Evolutionary conservation across 352 stramenopile species (phyloP), one percentile per base, ranked within the genome.

Genomic region (Phytophthora ramorum): DNA sequence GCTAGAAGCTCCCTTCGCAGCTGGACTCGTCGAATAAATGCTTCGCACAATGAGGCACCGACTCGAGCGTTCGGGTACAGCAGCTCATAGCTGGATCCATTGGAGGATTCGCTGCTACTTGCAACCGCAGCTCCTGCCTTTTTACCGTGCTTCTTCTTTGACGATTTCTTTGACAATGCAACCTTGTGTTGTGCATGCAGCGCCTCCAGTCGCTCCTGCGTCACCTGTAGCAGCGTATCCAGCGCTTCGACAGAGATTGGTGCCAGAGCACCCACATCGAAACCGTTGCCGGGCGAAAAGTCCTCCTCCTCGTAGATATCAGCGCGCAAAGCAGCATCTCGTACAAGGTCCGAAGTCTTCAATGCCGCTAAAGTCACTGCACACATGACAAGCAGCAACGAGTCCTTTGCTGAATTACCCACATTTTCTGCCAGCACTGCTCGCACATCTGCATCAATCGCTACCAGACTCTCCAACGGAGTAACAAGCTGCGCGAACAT

Each of bases 281-380:
- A 88, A 0, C 76, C 78, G 16, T 62, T 91, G 48, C 79, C 89
- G 0, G 80, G 81, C 13, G 85, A 90, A 66, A 98, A 98, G 76
- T 98, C 94, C 70, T 98, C 96, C 71, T 98, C 96, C 63, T 98
- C 94, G 71, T 98, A 98, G 68, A 98, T 97, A 75, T 98, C 94
- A 16, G 91, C 96, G 38, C 94, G 91, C 4, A 98, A 64, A 37
- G 97, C 85, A 9, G 92, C 83, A 49, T 88, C 85, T 32, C 92
- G 88, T 28, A 97, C 76, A 38, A 95, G 54, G 38, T 92, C 83
- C 7, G 79, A 74, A 28, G 95, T 87, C 53, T 96, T 86, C 40
- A 98, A 63, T 17, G 86, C 74, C 22, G 87, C 75, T 8, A 94
- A 56, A 26, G 82, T 74, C 13, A 90, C 71, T 2, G 87, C 76